phyloP scores from a whole-genome alignment of 2,329 filamentous ascomycete species.

The Cytospora piceae region DNA sequence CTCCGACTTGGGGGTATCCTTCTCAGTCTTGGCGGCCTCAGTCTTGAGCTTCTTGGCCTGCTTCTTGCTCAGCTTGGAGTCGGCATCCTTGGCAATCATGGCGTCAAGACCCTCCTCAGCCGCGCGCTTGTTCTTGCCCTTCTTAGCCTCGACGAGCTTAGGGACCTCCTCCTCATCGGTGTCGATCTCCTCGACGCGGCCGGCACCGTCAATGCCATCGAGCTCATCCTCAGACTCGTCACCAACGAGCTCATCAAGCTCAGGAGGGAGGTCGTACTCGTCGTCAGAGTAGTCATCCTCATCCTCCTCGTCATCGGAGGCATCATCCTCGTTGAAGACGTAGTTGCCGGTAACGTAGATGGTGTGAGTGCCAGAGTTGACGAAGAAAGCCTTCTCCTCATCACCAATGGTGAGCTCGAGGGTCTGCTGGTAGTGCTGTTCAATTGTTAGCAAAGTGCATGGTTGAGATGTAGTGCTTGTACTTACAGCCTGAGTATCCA shows the following conservation, averaged over 20 bases:
- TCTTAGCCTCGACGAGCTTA: slow-evolving; percentile 61
- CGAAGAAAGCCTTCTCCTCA: slow-evolving; percentile 89
- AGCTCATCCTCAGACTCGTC: slow-evolving; percentile 78
- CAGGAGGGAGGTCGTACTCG: slow-evolving; percentile 81
- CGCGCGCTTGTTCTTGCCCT: slow-evolving; percentile 92
- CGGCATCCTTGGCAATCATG: slow-evolving; percentile 75
- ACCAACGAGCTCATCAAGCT: slow-evolving; percentile 73
- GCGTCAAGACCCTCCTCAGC: slow-evolving; percentile 83
- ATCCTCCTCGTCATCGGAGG: slow-evolving; percentile 66
- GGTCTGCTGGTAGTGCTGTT: slow-evolving; percentile 89
- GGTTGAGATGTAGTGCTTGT: slow-evolving; percentile 13
- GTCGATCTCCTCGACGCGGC: slow-evolving; percentile 79
- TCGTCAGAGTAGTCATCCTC: slow-evolving; percentile 78
- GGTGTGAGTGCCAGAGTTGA: slow-evolving; percentile 85
- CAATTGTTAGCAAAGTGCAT: slow-evolving; percentile 35
- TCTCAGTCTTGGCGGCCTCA: slow-evolving; percentile 74
- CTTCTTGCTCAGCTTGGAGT: slow-evolving; percentile 88
- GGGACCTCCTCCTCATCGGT: slow-evolving; percentile 76
- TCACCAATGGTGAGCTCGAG: slow-evolving; percentile 91
- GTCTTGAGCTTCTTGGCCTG: slow-evolving; percentile 98
- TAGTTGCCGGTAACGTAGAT: slow-evolving; percentile 97
- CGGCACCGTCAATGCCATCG: slow-evolving; percentile 74
- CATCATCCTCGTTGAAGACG: slow-evolving; percentile 70
- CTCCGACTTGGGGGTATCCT: slow-evolving; percentile 63
- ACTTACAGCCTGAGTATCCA: slow-evolving; percentile 87